Percentiles rank a stretch among this genome's conserved stretches.
Evolutionary conservation across 179 eudicot genomes (phyloP).

Genomic region (Corrigiola litoralis): DNA sequence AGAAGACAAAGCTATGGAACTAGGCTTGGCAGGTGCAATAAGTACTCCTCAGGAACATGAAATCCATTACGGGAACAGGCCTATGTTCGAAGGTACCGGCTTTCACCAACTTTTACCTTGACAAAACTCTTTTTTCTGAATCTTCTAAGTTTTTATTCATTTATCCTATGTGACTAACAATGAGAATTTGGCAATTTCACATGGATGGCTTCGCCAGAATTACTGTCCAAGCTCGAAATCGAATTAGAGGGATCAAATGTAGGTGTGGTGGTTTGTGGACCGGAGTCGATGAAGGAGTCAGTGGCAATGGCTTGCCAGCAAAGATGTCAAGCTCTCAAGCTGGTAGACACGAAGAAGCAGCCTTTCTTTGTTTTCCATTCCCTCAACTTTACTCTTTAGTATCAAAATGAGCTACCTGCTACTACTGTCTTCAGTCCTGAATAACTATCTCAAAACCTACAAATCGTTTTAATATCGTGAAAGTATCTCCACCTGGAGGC

Average conservation of each 20-base stretch:
- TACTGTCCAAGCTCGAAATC: conserved; percentile 28
- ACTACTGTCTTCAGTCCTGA: too few species aligned
- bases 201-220: conserved; percentile 36
- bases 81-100: conserved; percentile 48
- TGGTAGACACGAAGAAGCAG: conserved; percentile 26
- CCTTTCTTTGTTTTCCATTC: conserved; percentile 47
- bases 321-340: conserved; percentile 22
- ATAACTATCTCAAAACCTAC: too few species aligned
- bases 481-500: too few species aligned
- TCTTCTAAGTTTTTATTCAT: background rate
- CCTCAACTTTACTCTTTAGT: conserved; percentile 62
- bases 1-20: conserved; percentile 20
- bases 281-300: conserved; percentile 66
- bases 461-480: too few species aligned
- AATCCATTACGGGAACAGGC: conserved; percentile 61
- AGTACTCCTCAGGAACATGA: conserved; percentile 40
- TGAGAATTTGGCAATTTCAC: background rate
- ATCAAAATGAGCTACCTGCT: too few species aligned
- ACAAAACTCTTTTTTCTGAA: background rate
- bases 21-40: conserved; percentile 22
- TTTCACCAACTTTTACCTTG: background rate
- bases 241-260: conserved; percentile 36
- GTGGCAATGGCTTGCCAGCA: conserved; percentile 56
- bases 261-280: conserved; percentile 75
- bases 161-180: background rate